Percentiles rank a stretch among this genome's conserved stretches.
These are phyloP conservation scores for Argentina anserina DNA, from an alignment of 306 rosid genomes.

Conservation along the genomic window DNA sequence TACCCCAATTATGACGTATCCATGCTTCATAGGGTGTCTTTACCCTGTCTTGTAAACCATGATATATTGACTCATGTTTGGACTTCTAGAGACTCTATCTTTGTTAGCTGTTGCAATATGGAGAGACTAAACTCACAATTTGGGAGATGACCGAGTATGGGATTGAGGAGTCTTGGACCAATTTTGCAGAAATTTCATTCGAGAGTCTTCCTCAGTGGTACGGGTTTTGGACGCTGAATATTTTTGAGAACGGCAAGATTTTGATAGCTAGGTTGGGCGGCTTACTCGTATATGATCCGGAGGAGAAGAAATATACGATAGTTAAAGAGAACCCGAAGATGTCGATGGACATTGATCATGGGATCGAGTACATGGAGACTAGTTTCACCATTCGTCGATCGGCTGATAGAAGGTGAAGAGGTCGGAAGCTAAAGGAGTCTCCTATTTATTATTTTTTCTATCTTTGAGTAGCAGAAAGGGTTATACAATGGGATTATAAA, in stretches of 20 bases:
- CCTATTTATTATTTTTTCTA: too few relatives aligned
- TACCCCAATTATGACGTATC: too few relatives aligned
- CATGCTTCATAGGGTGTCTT: too few relatives aligned
- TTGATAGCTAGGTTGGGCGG: not conserved
- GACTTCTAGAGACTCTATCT: not conserved
- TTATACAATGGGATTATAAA: too few relatives aligned
- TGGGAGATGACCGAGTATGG: not conserved
- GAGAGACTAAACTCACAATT: not conserved
- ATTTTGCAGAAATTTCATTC: not conserved
- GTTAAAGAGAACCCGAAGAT: too few relatives aligned
- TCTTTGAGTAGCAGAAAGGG: too few relatives aligned
- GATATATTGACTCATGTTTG: not conserved
- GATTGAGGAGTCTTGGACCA: not conserved
- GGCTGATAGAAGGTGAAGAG: too few relatives aligned
- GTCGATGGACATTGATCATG: too few relatives aligned
- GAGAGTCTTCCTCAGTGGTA: not conserved
- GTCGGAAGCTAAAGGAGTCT: too few relatives aligned
- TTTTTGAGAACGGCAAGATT: not conserved
- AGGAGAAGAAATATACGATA: not conserved
- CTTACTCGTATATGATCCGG: not conserved
- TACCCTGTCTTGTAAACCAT: not conserved
- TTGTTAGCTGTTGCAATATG: not conserved
- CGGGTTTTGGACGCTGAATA: not conserved
- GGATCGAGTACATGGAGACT: not conserved
- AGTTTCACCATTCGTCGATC: too few relatives aligned